A percentile compares a stretch with the other conserved stretches of the same genome.
Conservation (phyloP, 2,329 filamentous ascomycete genomes). For the Ploettnerulaceae sp. region DNA sequence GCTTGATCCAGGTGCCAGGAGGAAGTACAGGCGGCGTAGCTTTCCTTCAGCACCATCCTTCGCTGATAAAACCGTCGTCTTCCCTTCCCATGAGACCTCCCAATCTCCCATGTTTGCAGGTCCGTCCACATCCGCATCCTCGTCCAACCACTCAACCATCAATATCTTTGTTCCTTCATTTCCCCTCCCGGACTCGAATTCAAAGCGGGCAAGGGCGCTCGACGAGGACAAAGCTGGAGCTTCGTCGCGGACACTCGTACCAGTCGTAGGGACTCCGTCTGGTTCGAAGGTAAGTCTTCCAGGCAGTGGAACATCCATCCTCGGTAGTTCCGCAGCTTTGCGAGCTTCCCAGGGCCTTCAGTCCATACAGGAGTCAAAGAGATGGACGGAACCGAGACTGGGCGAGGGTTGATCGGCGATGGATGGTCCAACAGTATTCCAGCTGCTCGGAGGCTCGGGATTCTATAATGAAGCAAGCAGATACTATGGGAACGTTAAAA, state of each 20-base stretch:
- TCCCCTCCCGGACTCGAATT: constrained; percentile 72
- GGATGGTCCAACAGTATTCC: constrained; percentile 11
- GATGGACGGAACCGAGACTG: constrained; percentile 16
- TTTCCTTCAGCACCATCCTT: constrained; percentile 35
- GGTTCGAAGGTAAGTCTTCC: constrained; percentile 23
- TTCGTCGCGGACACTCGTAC: constrained; percentile 28
- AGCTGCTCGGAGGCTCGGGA: constrained; percentile 23
- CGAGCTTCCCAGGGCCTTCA: constrained; percentile 21
- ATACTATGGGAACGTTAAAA: not conserved
- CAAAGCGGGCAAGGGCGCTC: constrained; percentile 74
- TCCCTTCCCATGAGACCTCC: constrained; percentile 81
- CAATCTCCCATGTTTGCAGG: constrained; percentile 48
- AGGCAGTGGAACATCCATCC: constrained; percentile 28
- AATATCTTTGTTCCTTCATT: constrained; percentile 86
- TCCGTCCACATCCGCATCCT: constrained; percentile 37
- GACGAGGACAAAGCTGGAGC: constrained; percentile 44
- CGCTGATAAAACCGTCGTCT: constrained; percentile 61
- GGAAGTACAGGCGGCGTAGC: constrained; percentile 66
- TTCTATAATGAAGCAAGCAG: constrained; percentile 9
- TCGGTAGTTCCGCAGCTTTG: constrained; percentile 14
- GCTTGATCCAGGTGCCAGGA: constrained; percentile 66
- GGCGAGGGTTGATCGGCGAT: constrained; percentile 6
- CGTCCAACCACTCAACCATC: constrained; percentile 85
- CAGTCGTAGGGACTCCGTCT: constrained; percentile 20
- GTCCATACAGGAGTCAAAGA: constrained; percentile 23